These are phyloP conservation scores for Physaria fendleri DNA, from an alignment of 345 rosid genomes.

Conservation along the genomic window DNA sequence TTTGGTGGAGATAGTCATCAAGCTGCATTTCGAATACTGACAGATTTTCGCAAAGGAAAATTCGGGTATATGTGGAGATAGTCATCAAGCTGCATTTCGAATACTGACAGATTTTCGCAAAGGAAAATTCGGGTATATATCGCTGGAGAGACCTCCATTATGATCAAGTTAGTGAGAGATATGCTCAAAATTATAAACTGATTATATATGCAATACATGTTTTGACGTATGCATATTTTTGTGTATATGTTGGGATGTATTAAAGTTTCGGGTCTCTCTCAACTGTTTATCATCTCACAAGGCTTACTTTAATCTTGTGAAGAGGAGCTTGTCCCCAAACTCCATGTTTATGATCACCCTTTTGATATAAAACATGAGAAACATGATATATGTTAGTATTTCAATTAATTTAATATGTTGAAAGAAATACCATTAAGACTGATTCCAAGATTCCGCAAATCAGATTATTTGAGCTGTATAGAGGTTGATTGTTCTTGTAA, in stretches of 20 bases:
- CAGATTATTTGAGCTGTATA: too few relatives aligned
- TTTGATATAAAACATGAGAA: too few relatives aligned
- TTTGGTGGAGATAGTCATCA: constrained; percentile 80
- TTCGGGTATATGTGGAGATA: constrained; percentile 79
- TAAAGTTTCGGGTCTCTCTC: too few relatives aligned
- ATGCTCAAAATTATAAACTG: neutral
- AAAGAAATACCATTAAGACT: too few relatives aligned
- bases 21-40: constrained; percentile 72
- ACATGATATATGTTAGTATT: too few relatives aligned
- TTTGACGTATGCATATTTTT: constrained; percentile 8
- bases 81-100: constrained; percentile 76
- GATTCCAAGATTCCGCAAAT: too few relatives aligned
- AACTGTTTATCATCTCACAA: too few relatives aligned
- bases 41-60: constrained; percentile 87
- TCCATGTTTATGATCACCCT: too few relatives aligned
- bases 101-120: constrained; percentile 82
- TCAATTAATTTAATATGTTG: too few relatives aligned
- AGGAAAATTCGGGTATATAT: constrained; percentile 76
- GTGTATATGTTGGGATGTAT: neutral
- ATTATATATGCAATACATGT: neutral
- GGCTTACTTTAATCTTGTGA: too few relatives aligned
- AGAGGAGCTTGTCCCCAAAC: too few relatives aligned
- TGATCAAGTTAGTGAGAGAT: constrained; percentile 11
- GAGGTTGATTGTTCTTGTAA: neutral
- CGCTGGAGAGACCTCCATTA: constrained; percentile 74